Evolutionary conservation across 2,329 filamentous ascomycete species (phyloP).

Genomic region (Annulohypoxylon truncatum): DNA sequence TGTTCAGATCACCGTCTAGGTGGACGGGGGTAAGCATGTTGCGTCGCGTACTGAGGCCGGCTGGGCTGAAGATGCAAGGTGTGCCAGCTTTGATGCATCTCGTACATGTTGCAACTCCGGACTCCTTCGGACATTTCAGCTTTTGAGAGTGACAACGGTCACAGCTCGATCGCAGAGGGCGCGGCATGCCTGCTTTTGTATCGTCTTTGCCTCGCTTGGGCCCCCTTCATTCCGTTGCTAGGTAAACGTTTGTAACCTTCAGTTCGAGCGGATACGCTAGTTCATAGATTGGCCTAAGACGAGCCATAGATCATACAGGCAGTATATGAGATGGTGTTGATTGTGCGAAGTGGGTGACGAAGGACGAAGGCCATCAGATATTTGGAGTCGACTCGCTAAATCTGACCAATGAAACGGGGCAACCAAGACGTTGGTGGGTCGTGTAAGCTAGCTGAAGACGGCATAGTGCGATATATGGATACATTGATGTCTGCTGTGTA

Average conservation of each 20-base stretch:
- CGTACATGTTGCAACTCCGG: conserved; percentile 52
- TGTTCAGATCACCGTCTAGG: conserved; percentile 26
- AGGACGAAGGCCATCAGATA: background rate
- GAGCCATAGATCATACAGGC: background rate
- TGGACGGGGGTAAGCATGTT: conserved; percentile 18
- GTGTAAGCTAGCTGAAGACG: too few relatives aligned
- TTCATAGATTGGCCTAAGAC: background rate
- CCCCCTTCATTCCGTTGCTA: background rate
- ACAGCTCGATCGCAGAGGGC: conserved; percentile 44
- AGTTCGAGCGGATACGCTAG: background rate
- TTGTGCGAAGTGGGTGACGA: background rate
- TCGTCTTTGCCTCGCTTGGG: background rate
- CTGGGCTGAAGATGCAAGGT: conserved; percentile 58
- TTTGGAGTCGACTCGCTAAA: background rate
- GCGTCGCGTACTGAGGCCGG: conserved; percentile 34
- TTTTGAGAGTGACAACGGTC: conserved; percentile 61
- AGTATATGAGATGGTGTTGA: background rate
- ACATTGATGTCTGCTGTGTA: too few relatives aligned
- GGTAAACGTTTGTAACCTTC: background rate
- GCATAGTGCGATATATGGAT: too few relatives aligned
- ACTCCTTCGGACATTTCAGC: conserved; percentile 57
- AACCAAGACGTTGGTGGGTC: background rate
- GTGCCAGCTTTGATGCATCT: conserved; percentile 57
- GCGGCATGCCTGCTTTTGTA: conserved; percentile 36
- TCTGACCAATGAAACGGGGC: background rate